A percentile compares a stretch with the other conserved stretches of the same genome.
Evolutionary conservation across 2,329 filamentous ascomycete genomes (phyloP).

Genomic region (Macrophomina tecta): DNA sequence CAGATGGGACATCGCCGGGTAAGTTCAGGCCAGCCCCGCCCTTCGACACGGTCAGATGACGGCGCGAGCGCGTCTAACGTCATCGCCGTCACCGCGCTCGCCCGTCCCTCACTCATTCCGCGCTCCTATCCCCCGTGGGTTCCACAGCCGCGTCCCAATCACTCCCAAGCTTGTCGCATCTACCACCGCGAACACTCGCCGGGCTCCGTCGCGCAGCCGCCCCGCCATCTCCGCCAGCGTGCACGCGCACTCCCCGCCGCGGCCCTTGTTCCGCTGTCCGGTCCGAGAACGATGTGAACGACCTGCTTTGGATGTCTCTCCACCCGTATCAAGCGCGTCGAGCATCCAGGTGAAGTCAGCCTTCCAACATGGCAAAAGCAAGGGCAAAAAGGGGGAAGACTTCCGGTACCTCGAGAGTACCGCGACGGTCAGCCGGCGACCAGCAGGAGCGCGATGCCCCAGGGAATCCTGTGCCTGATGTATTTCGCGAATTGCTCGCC

Average conservation of each 20-base stretch:
- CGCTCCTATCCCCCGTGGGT: neutral
- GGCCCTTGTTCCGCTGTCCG: neutral
- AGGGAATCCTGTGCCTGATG: constrained; percentile 45
- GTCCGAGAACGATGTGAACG: neutral
- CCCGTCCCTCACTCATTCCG: too few species aligned
- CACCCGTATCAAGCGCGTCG: neutral
- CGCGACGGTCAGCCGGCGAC: constrained; percentile 7
- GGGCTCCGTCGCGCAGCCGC: too few species aligned
- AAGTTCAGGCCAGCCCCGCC: neutral
- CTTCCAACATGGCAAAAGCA: constrained; percentile 17
- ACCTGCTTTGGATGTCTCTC: neutral
- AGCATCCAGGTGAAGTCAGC: neutral
- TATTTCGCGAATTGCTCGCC: constrained; percentile 54
- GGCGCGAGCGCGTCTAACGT: constrained; percentile 13
- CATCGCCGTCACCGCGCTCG: neutral
- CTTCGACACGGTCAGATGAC: constrained; percentile 3
- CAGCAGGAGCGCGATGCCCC: constrained; percentile 5
- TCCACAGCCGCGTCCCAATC: neutral
- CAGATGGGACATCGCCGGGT: neutral
- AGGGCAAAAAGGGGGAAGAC: neutral
- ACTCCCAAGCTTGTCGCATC: neutral
- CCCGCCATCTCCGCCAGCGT: too few species aligned
- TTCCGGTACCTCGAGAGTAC: neutral
- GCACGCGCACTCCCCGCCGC: neutral
- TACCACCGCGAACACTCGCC: too few species aligned